A percentile compares a stretch with the other conserved stretches of the same genome.
phyloP scores from a whole-genome alignment of 2,329 filamentous ascomycete genomes.

The Monilinia fructicola region DNA sequence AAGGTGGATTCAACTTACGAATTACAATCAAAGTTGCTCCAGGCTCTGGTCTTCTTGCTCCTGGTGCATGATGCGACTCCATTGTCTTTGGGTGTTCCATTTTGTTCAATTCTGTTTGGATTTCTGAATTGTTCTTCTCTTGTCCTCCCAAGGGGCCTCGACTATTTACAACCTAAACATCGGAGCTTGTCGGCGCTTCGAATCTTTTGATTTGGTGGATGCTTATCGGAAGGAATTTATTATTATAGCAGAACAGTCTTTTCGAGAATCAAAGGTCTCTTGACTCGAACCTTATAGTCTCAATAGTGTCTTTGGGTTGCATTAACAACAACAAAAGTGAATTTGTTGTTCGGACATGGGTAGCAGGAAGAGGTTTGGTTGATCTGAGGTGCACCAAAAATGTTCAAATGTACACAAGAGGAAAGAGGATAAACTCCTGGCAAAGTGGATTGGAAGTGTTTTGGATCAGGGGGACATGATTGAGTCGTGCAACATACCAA shows the following conservation, averaged over 20 bases:
- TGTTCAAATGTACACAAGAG: slow-evolving; percentile 25
- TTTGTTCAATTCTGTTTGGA: slow-evolving; percentile 27
- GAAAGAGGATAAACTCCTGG: slow-evolving; percentile 5
- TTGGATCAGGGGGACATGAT: slow-evolving; percentile 20
- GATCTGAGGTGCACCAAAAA: slow-evolving; percentile 6
- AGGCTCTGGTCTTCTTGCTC: slow-evolving; percentile 51
- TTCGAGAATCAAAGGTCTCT: not conserved
- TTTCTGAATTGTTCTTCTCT: not conserved
- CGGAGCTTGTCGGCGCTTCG: not conserved
- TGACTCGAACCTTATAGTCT: slow-evolving; percentile 1
- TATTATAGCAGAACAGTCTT: not conserved
- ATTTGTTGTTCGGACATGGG: slow-evolving; percentile 24
- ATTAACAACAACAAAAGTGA: slow-evolving; percentile 20
- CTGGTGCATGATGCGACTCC: slow-evolving; percentile 42
- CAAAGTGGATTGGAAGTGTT: slow-evolving; percentile 17
- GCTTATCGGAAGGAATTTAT: not conserved
- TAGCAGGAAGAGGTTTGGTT: not conserved
- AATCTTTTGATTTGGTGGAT: slow-evolving; percentile 1
- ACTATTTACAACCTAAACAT: slow-evolving; percentile 17
- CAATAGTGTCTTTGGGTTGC: slow-evolving; percentile 9
- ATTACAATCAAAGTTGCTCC: slow-evolving; percentile 70
- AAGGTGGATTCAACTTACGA: slow-evolving; percentile 59
- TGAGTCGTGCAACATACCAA: slow-evolving; percentile 9
- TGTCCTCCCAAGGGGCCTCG: slow-evolving; percentile 6
- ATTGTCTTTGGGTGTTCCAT: slow-evolving; percentile 48